Base-by-base conservation (phyloP, 2,329 filamentous ascomycete species). In the Ambrosiella xylebori region DNA sequence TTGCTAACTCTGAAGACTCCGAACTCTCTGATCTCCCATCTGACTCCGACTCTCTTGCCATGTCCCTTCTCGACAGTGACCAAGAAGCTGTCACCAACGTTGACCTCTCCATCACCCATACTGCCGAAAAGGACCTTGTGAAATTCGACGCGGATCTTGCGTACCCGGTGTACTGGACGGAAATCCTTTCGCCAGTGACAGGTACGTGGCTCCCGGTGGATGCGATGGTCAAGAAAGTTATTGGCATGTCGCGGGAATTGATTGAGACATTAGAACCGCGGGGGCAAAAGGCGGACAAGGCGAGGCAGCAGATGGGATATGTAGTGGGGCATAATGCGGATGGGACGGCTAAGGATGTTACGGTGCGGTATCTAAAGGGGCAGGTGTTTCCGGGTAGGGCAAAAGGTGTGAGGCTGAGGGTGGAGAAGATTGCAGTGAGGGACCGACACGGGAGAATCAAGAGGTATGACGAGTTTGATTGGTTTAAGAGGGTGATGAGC, bases 271-370 rank as follows among this genome's bases (percentile, higher is more conserved):
- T 97, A 56, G 89, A 96, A 65, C 87, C 90, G 12, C 82, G 88
- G 12, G 90, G 91, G 5, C 78, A 76, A 40, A 88, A 86, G 66
- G 88, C 90, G 0, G 88, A 95, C 39, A 88, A 85, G 65, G 81
- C 85, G 0, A 91, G 88, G 64, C 91, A 97, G 68, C 81, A 95
- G 11, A 88, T 95, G 65, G 86, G 87, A 51, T 98, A 98, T 65
- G 79, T 95, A 1, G 75, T 97, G 17, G 90, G 85, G 0, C 88
- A 86, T 69, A 88, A 86, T 0, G 71, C 80, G 2, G 90, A 97
- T 66, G 88, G 87, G 1, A 90, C 88, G 0, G 90, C 88, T 11
- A 97, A 97, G 67, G 93, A 98, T 67, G 86, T 98, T 13, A 98
- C 93, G 0, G 83, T 93, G 9, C 80, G 93, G 36, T 98, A 98